phyloP scores from a whole-genome alignment of 2,329 filamentous ascomycete genomes.

The Cladophialophora chaetospira region DNA sequence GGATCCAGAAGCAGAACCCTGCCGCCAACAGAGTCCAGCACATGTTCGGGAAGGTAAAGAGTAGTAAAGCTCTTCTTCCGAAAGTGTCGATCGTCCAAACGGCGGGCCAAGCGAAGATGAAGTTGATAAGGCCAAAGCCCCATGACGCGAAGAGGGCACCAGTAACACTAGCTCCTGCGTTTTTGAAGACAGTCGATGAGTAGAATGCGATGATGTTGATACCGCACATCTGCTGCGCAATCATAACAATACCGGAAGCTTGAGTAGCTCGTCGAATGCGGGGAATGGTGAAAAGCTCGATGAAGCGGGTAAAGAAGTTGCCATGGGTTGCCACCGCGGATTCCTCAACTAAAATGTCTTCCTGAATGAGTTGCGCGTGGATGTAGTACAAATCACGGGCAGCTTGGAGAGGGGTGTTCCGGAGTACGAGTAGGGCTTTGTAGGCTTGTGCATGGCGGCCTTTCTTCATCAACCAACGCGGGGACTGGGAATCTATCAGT shows the following conservation, averaged over 20 bases:
- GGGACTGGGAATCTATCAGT: slow-evolving; percentile 25
- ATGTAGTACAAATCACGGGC: slow-evolving; percentile 51
- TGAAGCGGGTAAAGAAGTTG: slow-evolving; percentile 64
- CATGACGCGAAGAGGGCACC: slow-evolving; percentile 64
- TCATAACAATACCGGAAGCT: slow-evolving; percentile 79
- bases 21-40: slow-evolving; percentile 54
- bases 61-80: slow-evolving; percentile 64
- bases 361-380: slow-evolving; percentile 43
- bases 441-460: slow-evolving; percentile 46
- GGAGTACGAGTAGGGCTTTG: slow-evolving; percentile 46
- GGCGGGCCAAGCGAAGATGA: slow-evolving; percentile 65
- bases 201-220: slow-evolving; percentile 79
- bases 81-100: slow-evolving; percentile 65
- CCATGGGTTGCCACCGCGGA: slow-evolving; percentile 43
- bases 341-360: slow-evolving; percentile 34
- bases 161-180: slow-evolving; percentile 59
- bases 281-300: slow-evolving; percentile 53
- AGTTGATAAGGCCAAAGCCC: slow-evolving; percentile 67
- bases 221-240: slow-evolving; percentile 71
- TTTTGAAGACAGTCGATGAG: slow-evolving; percentile 58
- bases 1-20: slow-evolving; percentile 57
- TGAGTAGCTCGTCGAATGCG: slow-evolving; percentile 64
- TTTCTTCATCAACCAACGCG: slow-evolving; percentile 52
- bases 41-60: slow-evolving; percentile 69
- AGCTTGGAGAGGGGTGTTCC: slow-evolving; percentile 47